phyloP scores from a whole-genome alignment of 2,329 filamentous ascomycete species.

The Pseudocercospora cruenta region DNA sequence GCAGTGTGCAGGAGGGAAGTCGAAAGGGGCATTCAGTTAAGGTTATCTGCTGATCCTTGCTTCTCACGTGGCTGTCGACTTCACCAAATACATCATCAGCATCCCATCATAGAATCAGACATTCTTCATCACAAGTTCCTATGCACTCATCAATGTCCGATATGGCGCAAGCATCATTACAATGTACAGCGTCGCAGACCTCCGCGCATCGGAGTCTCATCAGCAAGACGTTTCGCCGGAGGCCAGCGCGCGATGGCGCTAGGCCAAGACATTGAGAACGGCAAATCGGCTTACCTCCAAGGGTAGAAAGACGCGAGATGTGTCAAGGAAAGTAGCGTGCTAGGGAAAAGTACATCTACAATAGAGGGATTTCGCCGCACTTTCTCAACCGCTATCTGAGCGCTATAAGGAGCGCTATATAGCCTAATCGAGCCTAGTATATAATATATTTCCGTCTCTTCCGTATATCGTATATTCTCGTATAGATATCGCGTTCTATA shows the following conservation, averaged over 20 bases:
- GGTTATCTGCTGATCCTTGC: no score
- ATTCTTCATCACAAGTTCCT: not conserved
- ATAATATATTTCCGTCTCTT: no score
- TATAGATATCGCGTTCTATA: no score
- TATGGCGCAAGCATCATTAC: not conserved
- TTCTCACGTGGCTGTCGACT: no score
- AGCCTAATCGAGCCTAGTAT: no score
- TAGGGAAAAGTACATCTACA: not conserved
- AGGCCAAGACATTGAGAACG: conserved; percentile 1
- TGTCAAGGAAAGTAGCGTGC: not conserved
- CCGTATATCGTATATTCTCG: no score
- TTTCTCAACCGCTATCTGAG: no score
- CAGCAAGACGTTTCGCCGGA: not conserved
- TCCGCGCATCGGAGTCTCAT: not conserved
- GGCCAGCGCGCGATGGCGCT: not conserved
- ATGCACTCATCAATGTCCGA: not conserved
- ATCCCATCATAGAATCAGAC: not conserved
- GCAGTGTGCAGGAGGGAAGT: no score
- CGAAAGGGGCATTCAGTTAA: no score
- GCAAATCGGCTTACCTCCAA: conserved; percentile 2
- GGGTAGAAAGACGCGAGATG: conserved; percentile 2
- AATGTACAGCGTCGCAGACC: not conserved
- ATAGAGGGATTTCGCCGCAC: no score
- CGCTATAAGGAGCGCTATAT: no score
- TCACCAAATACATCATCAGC: no score